These are phyloP conservation scores for Calonectria naviculata DNA, from an alignment of 2,329 filamentous ascomycete species.

Conservation along the genomic window DNA sequence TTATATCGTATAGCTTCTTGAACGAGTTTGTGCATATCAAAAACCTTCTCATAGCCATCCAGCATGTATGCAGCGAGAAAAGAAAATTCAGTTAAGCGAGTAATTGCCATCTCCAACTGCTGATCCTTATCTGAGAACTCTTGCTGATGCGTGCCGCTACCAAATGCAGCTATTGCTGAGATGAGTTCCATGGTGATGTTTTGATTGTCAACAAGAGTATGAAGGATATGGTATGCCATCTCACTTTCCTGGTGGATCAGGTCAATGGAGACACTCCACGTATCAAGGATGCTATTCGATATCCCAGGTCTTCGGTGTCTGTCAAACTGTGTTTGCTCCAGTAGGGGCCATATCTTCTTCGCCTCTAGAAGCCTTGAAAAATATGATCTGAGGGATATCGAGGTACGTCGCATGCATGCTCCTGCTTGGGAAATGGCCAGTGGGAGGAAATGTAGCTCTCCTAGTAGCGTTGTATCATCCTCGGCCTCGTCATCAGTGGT, in stretches of 20 bases:
- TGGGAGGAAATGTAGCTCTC: constrained; percentile 42
- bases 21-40: constrained; percentile 47
- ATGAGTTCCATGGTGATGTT: constrained; percentile 44
- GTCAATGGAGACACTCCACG: constrained; percentile 47
- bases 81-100: constrained; percentile 46
- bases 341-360: constrained; percentile 36
- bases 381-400: constrained; percentile 38
- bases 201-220: constrained; percentile 45
- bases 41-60: constrained; percentile 20
- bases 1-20: constrained; percentile 41
- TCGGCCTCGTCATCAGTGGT: constrained; percentile 6
- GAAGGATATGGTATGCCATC: constrained; percentile 43
- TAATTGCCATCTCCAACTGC: constrained; percentile 29
- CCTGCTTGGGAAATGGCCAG: constrained; percentile 47
- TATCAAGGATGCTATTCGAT: constrained; percentile 47
- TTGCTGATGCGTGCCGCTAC: background rate
- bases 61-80: constrained; percentile 39
- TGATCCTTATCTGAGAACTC: background rate
- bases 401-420: constrained; percentile 43
- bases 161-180: constrained; percentile 19
- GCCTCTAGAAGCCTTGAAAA: constrained; percentile 36
- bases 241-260: constrained; percentile 42
- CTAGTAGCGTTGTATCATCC: constrained; percentile 25
- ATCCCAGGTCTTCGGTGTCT: constrained; percentile 39
- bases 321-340: constrained; percentile 37